Evolutionary conservation across 805 yeast genomes (phyloP), one percentile per base, ranked within the genome.

Genomic region (Starmerella scarabaei): DNA sequence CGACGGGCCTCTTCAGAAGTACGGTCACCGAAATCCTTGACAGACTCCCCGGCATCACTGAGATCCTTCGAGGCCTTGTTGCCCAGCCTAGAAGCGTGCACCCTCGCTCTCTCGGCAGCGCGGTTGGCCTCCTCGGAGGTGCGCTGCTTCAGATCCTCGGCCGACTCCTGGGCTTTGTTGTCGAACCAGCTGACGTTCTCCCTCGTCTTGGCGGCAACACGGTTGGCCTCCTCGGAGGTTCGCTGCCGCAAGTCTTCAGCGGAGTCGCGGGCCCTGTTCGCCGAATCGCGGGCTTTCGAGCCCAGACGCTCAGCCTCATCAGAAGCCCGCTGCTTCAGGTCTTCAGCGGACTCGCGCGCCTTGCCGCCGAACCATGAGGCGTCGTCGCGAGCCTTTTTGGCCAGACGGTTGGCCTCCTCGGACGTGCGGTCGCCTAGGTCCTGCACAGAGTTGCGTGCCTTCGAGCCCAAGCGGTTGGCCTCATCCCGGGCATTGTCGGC

Each of bases 331-430:
- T n/a, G n/a, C n/a, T n/a, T n/a, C n/a, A n/a, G n/a, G n/a, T n/a
- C n/a, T n/a, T n/a, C n/a, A n/a, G n/a, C n/a, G n/a, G 21, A 8
- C 26, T 33, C 28, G n/a, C 33, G 18, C n/a, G n/a, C n/a, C 8
- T 15, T 15, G 9, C n/a, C 27, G 27, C 8, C 12, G 12, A 9
- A 9, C 12, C 12, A 8, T 8, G 27, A 9, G 33, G 26, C 35
- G 5, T 11, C 8, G n/a, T 7, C 30, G 5, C 33, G 5, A n/a
- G 30, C 11, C 26, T 31, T 28, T n/a, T 30, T 19, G 12, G 40
- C 44, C 30, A 33, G 8, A 15, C 16, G 12, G 31, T 38, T 33
- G 21, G 42, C 40, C 21, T 19, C 27, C 26, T 34, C 42, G 7
- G 26, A n/a, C n/a, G n/a, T n/a, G n/a, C n/a, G n/a, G n/a, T n/a